Conservation (phyloP, 2,329 filamentous ascomycete species). For the Endoconidiophora laricicola region DNA sequence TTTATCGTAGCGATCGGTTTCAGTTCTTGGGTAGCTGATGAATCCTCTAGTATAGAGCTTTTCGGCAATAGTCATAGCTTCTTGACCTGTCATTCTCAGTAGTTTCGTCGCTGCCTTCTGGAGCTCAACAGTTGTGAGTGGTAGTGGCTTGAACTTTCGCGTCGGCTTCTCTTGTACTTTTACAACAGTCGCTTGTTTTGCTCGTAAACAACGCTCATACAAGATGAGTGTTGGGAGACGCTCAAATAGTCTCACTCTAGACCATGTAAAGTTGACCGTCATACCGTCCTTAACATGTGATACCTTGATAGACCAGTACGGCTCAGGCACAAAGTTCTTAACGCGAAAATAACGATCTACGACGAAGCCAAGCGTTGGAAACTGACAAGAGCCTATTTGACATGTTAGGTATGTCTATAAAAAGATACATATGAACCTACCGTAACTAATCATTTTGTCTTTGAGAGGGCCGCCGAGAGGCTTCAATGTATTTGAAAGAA, state of each 20-base stretch:
- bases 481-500: conserved; percentile 66
- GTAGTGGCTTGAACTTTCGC: conserved; percentile 84
- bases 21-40: conserved; percentile 93
- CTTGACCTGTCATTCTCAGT: conserved; percentile 76
- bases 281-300: conserved; percentile 61
- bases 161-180: conserved; percentile 85
- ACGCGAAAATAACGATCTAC: conserved; percentile 92
- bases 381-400: conserved; percentile 66
- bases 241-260: conserved; percentile 70
- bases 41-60: conserved; percentile 82
- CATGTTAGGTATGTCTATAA: neutral
- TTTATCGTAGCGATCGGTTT: conserved; percentile 88
- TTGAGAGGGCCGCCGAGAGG: conserved; percentile 50
- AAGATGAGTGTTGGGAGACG: conserved; percentile 63
- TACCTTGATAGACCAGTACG: conserved; percentile 85
- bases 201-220: conserved; percentile 67
- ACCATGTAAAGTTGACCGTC: conserved; percentile 73
- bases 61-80: conserved; percentile 80
- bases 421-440: conserved; percentile 25
- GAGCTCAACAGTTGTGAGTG: conserved; percentile 85
- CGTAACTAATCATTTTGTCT: conserved; percentile 61
- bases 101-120: conserved; percentile 89
- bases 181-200: conserved; percentile 60
- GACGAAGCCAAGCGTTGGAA: conserved; percentile 90
- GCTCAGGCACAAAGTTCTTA: conserved; percentile 79